Conservation (phyloP, 257 asterid species). For the Solanum neorickii region DNA sequence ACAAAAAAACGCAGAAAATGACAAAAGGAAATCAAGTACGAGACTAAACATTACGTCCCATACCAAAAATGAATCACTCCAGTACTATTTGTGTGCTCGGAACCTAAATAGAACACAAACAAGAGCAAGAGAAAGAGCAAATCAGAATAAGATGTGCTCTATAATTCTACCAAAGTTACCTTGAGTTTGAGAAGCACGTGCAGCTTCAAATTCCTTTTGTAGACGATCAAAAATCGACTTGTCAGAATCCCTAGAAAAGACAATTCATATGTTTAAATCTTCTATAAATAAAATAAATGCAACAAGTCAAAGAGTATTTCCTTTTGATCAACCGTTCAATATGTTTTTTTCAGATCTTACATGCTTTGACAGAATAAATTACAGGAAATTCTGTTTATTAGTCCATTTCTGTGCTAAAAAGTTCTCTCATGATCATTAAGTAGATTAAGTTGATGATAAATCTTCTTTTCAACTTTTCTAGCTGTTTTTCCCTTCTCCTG, state of each 20-base stretch:
- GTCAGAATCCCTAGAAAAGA: slow-evolving; percentile 73
- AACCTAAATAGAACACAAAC: not conserved
- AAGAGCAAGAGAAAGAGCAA: not conserved
- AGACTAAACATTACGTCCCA: not conserved
- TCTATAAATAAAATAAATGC: not conserved
- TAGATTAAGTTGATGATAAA: not conserved
- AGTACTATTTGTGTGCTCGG: not conserved
- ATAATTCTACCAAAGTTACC: slow-evolving; percentile 30
- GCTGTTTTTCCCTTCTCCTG: not conserved
- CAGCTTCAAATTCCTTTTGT: slow-evolving; percentile 84
- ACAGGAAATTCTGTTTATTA: not conserved
- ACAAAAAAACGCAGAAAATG: not conserved
- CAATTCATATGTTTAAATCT: not conserved
- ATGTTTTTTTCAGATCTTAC: not conserved
- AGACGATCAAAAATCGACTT: slow-evolving; percentile 77
- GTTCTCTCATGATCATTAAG: not conserved
- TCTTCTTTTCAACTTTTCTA: not conserved
- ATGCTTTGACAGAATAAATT: not conserved
- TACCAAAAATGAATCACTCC: not conserved
- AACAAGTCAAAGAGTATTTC: not conserved
- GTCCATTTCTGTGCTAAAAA: not conserved
- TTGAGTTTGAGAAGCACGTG: slow-evolving; percentile 81
- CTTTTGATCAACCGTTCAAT: not conserved
- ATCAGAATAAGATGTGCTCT: not conserved
- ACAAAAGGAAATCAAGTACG: not conserved